Evolutionary conservation across 306 rosid genomes (phyloP), one percentile per base, ranked within the genome.

Genomic region (Pachyrhizus erosus): DNA sequence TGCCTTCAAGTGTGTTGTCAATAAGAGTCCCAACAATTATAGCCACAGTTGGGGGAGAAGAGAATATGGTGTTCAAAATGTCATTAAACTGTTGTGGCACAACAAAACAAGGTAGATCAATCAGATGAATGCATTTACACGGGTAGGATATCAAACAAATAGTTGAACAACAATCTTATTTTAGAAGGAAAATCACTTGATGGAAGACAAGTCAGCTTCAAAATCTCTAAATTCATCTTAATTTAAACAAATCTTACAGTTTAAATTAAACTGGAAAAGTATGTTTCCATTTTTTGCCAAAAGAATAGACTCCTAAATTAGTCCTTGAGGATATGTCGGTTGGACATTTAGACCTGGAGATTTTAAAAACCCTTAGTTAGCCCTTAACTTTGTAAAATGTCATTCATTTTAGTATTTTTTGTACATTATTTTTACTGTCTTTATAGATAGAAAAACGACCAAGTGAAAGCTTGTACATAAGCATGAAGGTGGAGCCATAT

Each of bases 1-100:
- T 87, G 1, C 91, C 94, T 0, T 93, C 99, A 1, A 96, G 89
- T 2, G 99, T 93, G 86, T 88, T 92, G 83, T 96, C 99, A 1
- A 96, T 78, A 33, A 96, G 1, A 0, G 97, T 92, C 82, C 99
- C 99, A 3, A 96, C 93, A 0, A 92, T 89, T 80, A 93, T 89
- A 20, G 93, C 99, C 62, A 96, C 92, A 2, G 96, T 89, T 18
- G 99, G 93, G 0, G 98, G 80, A 15, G 99, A 96, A 1, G 99
- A 91, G 91, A 96, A 96, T 70, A 96, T 89, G 14, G 98, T 89
- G 91, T 96, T 93, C 81, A 91, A 64, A 57, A 93, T 92, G 84
- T 96, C 94, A 43, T 96, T 89, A 42, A 96, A 96, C 99, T 96
- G 94, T 86, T 76, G 33, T 26, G 26, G 34, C 27, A 66, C 21